Conservation (phyloP, 1,284 basidiomycete genomes). For the Trametes pubescens region DNA sequence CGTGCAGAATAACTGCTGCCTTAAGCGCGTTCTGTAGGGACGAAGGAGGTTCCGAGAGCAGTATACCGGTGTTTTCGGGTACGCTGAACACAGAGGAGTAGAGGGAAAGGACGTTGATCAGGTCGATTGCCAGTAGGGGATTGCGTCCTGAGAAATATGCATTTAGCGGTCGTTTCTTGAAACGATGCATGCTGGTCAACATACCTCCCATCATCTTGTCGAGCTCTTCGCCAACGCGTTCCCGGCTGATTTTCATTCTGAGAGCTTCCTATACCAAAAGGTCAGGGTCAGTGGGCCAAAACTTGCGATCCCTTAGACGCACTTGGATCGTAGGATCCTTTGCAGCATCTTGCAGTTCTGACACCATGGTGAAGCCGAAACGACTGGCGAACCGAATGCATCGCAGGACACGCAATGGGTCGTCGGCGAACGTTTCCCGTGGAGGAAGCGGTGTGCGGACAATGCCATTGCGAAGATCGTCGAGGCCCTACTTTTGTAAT, state of each 20-base stretch:
- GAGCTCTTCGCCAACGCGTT: constrained; percentile 90
- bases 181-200: background rate
- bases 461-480: constrained; percentile 82
- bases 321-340: constrained; percentile 78
- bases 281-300: constrained; percentile 8
- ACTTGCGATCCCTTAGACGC: constrained; percentile 23
- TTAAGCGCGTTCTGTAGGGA: constrained; percentile 53
- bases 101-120: constrained; percentile 76
- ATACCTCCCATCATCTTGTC: constrained; percentile 91
- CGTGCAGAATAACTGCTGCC: constrained; percentile 67
- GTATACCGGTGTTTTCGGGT: constrained; percentile 52
- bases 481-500: constrained; percentile 68
- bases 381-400: constrained; percentile 93
- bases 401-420: constrained; percentile 91
- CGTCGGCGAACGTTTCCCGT: constrained; percentile 90
- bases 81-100: constrained; percentile 77
- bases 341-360: constrained; percentile 74
- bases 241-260: constrained; percentile 82
- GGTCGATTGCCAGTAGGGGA: constrained; percentile 76
- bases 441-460: constrained; percentile 93
- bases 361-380: constrained; percentile 85
- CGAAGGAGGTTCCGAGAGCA: constrained; percentile 54
- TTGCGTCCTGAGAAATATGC: constrained; percentile 62
- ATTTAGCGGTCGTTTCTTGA: background rate
- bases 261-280: constrained; percentile 65